Base-by-base conservation (phyloP, 2,329 filamentous ascomycete species). In the Kalmusia sp. region DNA sequence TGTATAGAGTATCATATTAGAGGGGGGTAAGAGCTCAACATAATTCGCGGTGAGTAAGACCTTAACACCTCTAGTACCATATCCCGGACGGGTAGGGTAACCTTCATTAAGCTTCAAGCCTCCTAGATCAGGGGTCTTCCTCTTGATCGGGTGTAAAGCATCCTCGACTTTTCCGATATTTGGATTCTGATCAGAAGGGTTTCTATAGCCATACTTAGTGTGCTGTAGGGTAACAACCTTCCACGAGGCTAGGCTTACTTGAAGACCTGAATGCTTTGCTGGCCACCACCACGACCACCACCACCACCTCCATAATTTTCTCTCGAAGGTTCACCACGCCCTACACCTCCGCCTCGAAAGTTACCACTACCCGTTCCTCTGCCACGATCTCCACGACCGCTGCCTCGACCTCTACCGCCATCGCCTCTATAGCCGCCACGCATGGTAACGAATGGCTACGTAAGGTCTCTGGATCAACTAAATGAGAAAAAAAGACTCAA, bases 21-120 rank as follows among this genome's bases (percentile, higher is more conserved):
- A 54, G 14, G 43, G 39, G 8, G 61, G 53, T 7, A 60, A 25
- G n/a, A 65, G 17, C 44, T 65, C 57, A 15, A 65, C 52, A 31
- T 63, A 65, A 40, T 65, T 65, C 2, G 61, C 57, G 1, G 51
- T 58, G 3, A 65, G 61, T 22, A 54, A 47, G 2, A 65, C 57
- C 19, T 57, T 53, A 19, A 31, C 28, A 12, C 60, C 60, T 15
- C 11, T 35, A 6, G 60, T 62, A 22, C 62, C 60, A 51, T 58
- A 64, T 14, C 56, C 60, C 6, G 60, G 60, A 11, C 62, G 55
- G 6, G 12, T 45, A 3, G 62, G 58, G 9, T 51, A 40, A 6
- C 44, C 50, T 17, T 61, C 51, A 7, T 48, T 47, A 1, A 63
- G 24, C 28, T 46, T 46, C 30, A 46, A 19, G 33, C 47, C 38